Evolutionary conservation across 2,329 filamentous ascomycete species (phyloP).

Genomic region (Talaromyces funiculosus): DNA sequence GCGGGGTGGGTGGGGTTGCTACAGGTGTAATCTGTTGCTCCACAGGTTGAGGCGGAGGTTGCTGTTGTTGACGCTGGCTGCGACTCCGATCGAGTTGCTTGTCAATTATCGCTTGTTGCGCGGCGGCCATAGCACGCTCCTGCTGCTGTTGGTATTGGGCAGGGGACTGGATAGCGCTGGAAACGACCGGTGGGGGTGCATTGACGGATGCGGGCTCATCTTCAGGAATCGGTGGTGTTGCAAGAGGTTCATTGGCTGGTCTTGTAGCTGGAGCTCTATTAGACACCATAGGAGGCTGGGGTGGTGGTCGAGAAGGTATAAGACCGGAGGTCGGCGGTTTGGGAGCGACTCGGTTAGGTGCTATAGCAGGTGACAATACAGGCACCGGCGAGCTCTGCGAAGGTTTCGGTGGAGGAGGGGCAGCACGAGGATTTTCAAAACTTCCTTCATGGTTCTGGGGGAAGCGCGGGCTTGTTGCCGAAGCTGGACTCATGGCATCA

Average conservation of each 20-base stretch:
- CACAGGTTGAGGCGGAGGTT: slow-evolving; percentile 49
- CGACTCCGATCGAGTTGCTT: slow-evolving; percentile 64
- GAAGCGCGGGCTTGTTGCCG: slow-evolving; percentile 72
- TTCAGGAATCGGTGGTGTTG: slow-evolving; percentile 50
- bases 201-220: slow-evolving; percentile 43
- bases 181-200: neutral
- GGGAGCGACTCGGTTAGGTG: slow-evolving; percentile 79
- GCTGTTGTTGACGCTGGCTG: slow-evolving; percentile 61
- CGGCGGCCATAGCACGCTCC: slow-evolving; percentile 73
- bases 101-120: slow-evolving; percentile 68
- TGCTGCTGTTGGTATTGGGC: slow-evolving; percentile 63
- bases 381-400: slow-evolving; percentile 33
- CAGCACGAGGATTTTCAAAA: slow-evolving; percentile 93
- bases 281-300: slow-evolving; percentile 39
- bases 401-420: slow-evolving; percentile 69
- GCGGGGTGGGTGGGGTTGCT: slow-evolving; percentile 2
- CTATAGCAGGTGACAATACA: slow-evolving; percentile 41
- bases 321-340: slow-evolving; percentile 61
- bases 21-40: slow-evolving; percentile 24
- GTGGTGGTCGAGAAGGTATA: slow-evolving; percentile 38
- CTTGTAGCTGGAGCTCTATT: slow-evolving; percentile 22
- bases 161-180: slow-evolving; percentile 34
- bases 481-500: slow-evolving; percentile 41
- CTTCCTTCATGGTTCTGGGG: slow-evolving; percentile 85
- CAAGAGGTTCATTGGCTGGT: slow-evolving; percentile 50